Base-by-base conservation (phyloP, 148 eudicot genomes). In the Chenopodium album region DNA sequence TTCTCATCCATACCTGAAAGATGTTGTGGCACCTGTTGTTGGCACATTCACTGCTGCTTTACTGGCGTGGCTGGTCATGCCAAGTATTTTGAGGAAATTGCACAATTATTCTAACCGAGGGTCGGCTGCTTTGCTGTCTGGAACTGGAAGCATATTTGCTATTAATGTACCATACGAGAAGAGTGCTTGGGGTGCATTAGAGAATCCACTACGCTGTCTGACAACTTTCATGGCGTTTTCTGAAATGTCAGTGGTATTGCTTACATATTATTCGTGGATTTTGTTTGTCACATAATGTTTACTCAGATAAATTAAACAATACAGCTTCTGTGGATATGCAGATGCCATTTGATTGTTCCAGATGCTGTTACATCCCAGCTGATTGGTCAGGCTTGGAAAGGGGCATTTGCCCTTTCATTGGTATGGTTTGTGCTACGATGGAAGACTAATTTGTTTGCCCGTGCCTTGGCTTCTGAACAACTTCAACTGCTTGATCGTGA, bases 401-500 rank as follows among this genome's bases (percentile, higher is more conserved):
- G 92, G 47, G 98, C 95, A 80, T 65, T 88, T 84, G 75, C 92
- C 77, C 70, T 94, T 70, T 90, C 99, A n/a, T 79, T 92, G 84
- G 90, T 96, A 73, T 96, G 99, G 99, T 91, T 96, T 85, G 50
- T 96, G 79, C 90, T 92, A 66, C 89, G 98, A 13, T 96, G 99
- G 99, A 96, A 96, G 81, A 82, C 93, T 3, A 92, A 89, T 85
- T 88, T 92, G 79, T 84, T 96, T 85, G 60, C 88, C 79, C 93
- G 95, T 84, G 90, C 90, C 78, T 82, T 96, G 85, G 84, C 88
- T 78, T 47, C 77, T 76, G 82, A 87, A 64, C 86, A 79, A 75
- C 31, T 87, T 8, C 86, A 84, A 14, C 81, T 81, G 19, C 46
- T 77, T 80, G 94, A 90, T 66, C 89, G 95, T 62, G 91, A 91